Evolutionary conservation across 768 basidiomycete species (phyloP), one percentile per base, ranked within the genome.

Genomic region (Boletus vermiculosoides): DNA sequence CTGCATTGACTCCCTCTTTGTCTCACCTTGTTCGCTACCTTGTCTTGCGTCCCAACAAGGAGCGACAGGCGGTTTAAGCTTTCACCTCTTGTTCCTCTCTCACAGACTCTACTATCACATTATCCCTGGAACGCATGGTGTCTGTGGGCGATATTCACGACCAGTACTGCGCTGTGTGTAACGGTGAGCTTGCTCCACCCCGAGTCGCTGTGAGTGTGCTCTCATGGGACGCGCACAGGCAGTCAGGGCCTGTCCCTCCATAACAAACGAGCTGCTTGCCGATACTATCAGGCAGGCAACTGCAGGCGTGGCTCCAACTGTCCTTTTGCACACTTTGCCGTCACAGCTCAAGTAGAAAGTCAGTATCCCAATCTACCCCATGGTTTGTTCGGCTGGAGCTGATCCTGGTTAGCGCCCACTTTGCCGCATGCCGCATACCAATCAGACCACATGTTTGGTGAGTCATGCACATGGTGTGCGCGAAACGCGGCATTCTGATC

Each of bases 31-130:
- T 45, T 65, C 22, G 51, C 58, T 50, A 77, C 49, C 73, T 84
- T 54, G 70, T 84, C 34, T 74, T 72, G 42, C 42, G 31, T 54
- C 46, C 20, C 47, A 55, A 78, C 81, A 61, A 75, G 59, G 41
- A 39, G 31, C 56, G 15, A 40, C 45, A 30, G 22, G 37, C 55
- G 45, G 59, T 57, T 65, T 65, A 58, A 65, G 46, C 66, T 23
- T 40, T 51, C 41, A 23, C 49, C 36, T 45, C 12, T 34, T 7
- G 5, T 20, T 44, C 20, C 39, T 28, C 28, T 40, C 48, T 47
- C 50, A 25, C 50, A 51, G 55, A 39, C 36, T 50, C 57, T 37
- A 40, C 39, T 6, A 23, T 51, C 49, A 37, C 31, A 16, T 30
- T 33, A 39, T 55, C 51, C 55, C 33, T 60, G 47, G 42, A 49